Base-by-base conservation (phyloP, 129 eudicot genomes). In the Mikania micrantha region DNA sequence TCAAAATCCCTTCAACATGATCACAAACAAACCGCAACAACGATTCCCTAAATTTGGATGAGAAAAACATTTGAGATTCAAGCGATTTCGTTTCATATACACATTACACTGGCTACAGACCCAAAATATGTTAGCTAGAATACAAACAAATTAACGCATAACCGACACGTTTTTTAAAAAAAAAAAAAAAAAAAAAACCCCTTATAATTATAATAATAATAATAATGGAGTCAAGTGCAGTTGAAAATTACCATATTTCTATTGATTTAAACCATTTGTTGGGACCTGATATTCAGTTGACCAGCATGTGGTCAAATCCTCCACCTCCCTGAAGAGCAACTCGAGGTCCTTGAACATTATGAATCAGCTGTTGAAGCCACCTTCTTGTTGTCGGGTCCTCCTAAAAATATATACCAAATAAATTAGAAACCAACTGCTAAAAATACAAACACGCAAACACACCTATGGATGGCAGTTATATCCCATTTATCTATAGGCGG, bases 321-420 rank as follows among this genome's bases (percentile, higher is more conserved):
- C 88, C 81, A 12, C 94, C 96, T 4, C 87, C 87, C 64, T 84
- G 96, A 24, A 86, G 77, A 24, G 83, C 80, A 61, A 80, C 95
- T 34, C 90, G 82, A 13, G 89, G 84, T 45, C 84, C 91, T 66
- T 87, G 91, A 36, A 88, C 96, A 9, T 84, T 92, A 65, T 80
- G 88, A 52, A 92, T 80, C 76, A 92, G 73, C 74, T 92, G 98
- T 49, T 78, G 87, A 7, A 88, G 84, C 96, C 96, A 86, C 76
- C 87, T 80, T 62, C 85, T 80, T 17, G 95, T 82, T 11, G 95
- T 80, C 2, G 85, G 95, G 35, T 92, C 96, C 69, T 92, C 96
- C 98, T 92, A 81, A 64, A 75, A 61, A n/a, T 57, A 66, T 61
- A 73, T 12, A 56, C 22, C 52, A 56, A 10, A 25, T 45, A 34